Percentiles rank a stretch among this genome's conserved stretches.
Conservation (phyloP, 495 filamentous ascomycete genomes). For the Trichoderma reesei region DNA sequence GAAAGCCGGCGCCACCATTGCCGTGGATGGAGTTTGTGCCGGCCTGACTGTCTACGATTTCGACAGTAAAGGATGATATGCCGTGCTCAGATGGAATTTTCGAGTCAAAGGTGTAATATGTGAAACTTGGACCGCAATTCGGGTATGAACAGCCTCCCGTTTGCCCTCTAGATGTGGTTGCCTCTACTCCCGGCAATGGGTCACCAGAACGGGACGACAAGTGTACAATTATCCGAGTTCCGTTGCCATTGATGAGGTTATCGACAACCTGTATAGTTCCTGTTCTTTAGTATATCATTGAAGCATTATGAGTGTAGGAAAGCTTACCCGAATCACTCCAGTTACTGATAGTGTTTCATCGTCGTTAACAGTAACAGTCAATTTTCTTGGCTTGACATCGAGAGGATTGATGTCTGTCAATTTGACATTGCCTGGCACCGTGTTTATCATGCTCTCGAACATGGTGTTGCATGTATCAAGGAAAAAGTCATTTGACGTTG, state of each 20-base stretch:
- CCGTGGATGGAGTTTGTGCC: background rate
- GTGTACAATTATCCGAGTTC: conserved; percentile 6
- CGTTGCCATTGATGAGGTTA: background rate
- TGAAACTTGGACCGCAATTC: conserved; percentile 10
- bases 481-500: conserved; percentile 13
- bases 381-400: conserved; percentile 8
- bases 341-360: background rate
- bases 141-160: background rate
- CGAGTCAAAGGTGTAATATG: conserved; percentile 9
- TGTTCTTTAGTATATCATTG: too few species aligned
- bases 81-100: conserved; percentile 5
- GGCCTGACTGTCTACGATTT: conserved; percentile 5
- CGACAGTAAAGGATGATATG: conserved; percentile 13
- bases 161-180: background rate
- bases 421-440: conserved; percentile 10
- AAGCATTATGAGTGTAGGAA: too few species aligned
- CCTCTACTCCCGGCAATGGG: background rate
- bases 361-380: conserved; percentile 1
- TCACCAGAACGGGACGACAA: background rate
- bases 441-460: conserved; percentile 15
- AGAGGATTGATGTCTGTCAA: conserved; percentile 10
- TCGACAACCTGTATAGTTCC: background rate
- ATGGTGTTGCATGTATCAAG: background rate
- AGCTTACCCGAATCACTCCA: conserved; percentile 11
- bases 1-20: conserved; percentile 14